Conservation (phyloP, 495 filamentous ascomycete species). For the Astrothelium macrocarpum region DNA sequence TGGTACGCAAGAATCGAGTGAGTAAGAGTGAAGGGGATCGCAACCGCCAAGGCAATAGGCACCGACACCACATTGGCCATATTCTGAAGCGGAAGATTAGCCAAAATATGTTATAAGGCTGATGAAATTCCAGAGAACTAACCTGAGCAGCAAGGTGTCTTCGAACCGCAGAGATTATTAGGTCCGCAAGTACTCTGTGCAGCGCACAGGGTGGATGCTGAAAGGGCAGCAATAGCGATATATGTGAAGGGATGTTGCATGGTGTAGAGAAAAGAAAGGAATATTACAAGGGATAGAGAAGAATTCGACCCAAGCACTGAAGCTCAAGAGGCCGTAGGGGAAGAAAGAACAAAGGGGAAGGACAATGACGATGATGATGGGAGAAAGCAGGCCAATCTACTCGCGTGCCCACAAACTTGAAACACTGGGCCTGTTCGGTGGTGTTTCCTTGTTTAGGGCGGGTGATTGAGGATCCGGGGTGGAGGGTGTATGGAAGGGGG, state of each 20-base stretch:
- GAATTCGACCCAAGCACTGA: background rate
- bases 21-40: slow-evolving; percentile 72
- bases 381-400: background rate
- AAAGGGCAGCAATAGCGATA: slow-evolving; percentile 19
- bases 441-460: background rate
- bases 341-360: background rate
- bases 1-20: slow-evolving; percentile 77
- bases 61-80: slow-evolving; percentile 85
- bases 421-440: background rate
- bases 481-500: background rate
- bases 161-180: slow-evolving; percentile 59
- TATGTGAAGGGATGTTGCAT: slow-evolving; percentile 5
- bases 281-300: slow-evolving; percentile 6
- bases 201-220: slow-evolving; percentile 6
- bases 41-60: slow-evolving; percentile 95
- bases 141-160: slow-evolving; percentile 88
- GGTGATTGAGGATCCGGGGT: background rate
- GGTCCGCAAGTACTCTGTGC: slow-evolving; percentile 40
- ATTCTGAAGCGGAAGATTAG: slow-evolving; percentile 48
- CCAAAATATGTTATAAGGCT: slow-evolving; percentile 3
- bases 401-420: background rate
- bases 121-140: slow-evolving; percentile 35
- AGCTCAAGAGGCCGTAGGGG: slow-evolving; percentile 3
- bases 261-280: background rate
- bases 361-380: background rate